Base-by-base conservation (phyloP, 345 rosid genomes). In the Carallia brachiata region DNA sequence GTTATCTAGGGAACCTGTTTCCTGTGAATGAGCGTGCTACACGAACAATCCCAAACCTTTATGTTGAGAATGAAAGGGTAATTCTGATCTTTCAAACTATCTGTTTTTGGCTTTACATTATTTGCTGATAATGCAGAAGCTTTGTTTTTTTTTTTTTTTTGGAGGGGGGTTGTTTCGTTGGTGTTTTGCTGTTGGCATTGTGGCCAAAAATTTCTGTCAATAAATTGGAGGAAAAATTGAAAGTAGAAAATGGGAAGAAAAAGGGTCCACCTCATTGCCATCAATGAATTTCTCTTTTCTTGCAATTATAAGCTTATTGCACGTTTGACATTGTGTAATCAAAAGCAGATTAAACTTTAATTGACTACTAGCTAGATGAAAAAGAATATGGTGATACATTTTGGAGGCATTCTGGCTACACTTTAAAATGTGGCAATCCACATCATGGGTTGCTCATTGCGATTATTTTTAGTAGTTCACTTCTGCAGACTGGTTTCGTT, bases 11-110 rank as follows among this genome's bases (percentile, higher is more conserved):
- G 40, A 85, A 75, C 52, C 76, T 95, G 23, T 87, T 84, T 80
- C 97, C 99, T 6, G 37, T 87, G 74, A 92, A 89, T 67, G 97
- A 92, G 71, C 96, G 97, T 68, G 97, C 99, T 56, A 78, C 87
- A 54, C 89, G 97, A 83, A 95, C 99, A 66, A 84, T 95, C 60
- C 81, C 84, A 70, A 92, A 92, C 77, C 93, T 95, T 53, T 95
- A 90, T 77, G 86, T 92, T 58, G 92, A 90, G 85, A 95, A 95
- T 79, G 97, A 95, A 86, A 90, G 99, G 91, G 97, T 95, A 92
- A 81, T 61, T 55, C 64, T 58, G 5, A 71, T 66, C 59, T 36
- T 4, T 71, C 47, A 53, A 7, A 27, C 36, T 16, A 34, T 16
- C 71, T 15, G 23, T 19, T 34, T 44, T 67, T 39, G 39, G n/a